A percentile compares a stretch with the other conserved stretches of the same genome.
These are phyloP conservation scores for Auricularia sp. DNA, from an alignment of 768 basidiomycete species.

Conservation along the genomic window DNA sequence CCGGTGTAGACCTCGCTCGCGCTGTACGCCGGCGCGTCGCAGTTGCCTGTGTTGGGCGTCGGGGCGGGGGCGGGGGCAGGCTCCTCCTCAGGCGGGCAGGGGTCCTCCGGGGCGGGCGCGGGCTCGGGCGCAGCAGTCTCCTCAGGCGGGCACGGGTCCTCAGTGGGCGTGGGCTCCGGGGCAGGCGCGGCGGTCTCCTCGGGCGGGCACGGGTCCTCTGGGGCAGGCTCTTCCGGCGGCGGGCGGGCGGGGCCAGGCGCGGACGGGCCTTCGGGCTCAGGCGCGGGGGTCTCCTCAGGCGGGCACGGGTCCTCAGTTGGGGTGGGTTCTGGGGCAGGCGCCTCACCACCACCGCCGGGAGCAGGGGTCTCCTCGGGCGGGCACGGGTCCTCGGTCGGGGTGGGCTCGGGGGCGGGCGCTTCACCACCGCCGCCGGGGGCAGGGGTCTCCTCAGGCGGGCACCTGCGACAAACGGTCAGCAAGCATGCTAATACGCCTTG, in stretches of 20 bases:
- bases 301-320: neutral
- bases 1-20: neutral
- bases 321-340: neutral
- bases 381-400: neutral
- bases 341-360: neutral
- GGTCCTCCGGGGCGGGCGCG: neutral
- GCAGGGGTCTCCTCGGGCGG: neutral
- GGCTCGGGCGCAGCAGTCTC: neutral
- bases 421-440: neutral
- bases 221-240: neutral
- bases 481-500: too few relatives aligned
- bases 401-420: neutral
- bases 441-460: neutral
- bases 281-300: neutral
- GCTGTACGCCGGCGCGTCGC: neutral
- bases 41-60: neutral
- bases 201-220: neutral
- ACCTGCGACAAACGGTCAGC: too few relatives aligned
- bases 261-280: neutral
- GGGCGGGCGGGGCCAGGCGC: neutral
- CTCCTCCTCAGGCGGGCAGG: neutral
- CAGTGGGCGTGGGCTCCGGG: neutral
- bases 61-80: neutral
- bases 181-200: neutral
- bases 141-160: slow-evolving; percentile 2